Evolutionary conservation across 2,329 filamentous ascomycete species (phyloP), one percentile per base, ranked within the genome.

Genomic region (Thelonectria olida): DNA sequence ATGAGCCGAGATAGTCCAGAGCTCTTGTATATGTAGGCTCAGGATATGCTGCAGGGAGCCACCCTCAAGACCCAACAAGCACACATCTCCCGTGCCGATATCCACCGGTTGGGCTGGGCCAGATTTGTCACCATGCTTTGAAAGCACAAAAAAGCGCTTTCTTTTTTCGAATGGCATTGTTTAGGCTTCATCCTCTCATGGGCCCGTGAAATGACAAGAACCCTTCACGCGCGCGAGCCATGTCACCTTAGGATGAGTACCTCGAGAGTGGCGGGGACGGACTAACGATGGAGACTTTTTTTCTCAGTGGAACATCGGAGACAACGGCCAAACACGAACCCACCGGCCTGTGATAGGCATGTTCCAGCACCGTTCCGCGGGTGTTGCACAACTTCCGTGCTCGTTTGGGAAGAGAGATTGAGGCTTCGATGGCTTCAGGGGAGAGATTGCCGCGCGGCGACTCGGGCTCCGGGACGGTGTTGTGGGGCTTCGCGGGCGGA

Each of bases 121-220:
- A n/a, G 39, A 42, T 55, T 61, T 41, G 19, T 34, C 42, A 55
- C 28, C 22, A n/a, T 47, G 58, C 45, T 61, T 61, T 61, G 28
- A 55, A 61, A 61, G 51, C 51, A 38, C 17, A 22, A 31, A 13
- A 28, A 13, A 19, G 1, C 19, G 12, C 7, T 20, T 27, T 45
- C 10, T 34, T 17, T 15, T 48, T 41, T 12, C 19, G n/a, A 36
- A 20, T 23, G 12, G 23, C 22, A 23, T 25, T 8, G 23, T 38
- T 31, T 31, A 23, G 10, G 15, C 23, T 39, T 39, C 8, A 41
- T 50, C 28, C 28, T 25, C 20, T 15, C 28, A 23, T n/a, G 20
- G 10, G 1, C 19, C 13, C 22, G 19, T 8, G 28, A 53, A 59
- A 57, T 57, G 45, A 38, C 38, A 25, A n/a, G n/a, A n/a, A n/a